Percentiles rank a stretch among this genome's conserved stretches.
Evolutionary conservation across 805 yeast species (phyloP).

Genomic region (Teunomyces funiuensis): DNA sequence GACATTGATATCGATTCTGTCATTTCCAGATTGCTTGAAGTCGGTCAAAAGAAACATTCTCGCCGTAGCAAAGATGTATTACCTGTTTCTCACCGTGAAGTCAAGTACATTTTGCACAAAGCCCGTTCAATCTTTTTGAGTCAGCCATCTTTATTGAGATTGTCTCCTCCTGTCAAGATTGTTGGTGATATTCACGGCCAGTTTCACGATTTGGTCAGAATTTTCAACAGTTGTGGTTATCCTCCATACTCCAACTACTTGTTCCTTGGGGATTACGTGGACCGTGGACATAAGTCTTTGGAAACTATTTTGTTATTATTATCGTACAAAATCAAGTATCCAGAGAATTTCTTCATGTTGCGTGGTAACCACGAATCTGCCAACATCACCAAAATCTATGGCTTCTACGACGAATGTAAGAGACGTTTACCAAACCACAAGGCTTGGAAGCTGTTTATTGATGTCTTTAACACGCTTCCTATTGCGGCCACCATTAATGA

Average conservation of each 20-base stretch:
- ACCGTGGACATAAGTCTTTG: constrained; percentile 56
- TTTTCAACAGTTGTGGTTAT: constrained; percentile 58
- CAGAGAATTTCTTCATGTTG: constrained; percentile 60
- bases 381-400: constrained; percentile 57
- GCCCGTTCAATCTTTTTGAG: constrained; percentile 59
- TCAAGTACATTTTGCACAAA: constrained; percentile 55
- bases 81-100: constrained; percentile 51
- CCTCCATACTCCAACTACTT: constrained; percentile 58
- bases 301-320: constrained; percentile 53
- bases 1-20: constrained; percentile 60
- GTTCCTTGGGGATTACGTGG: constrained; percentile 60
- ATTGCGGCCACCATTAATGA: constrained; percentile 63
- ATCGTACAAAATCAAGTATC: constrained; percentile 56
- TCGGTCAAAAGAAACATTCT: constrained; percentile 32
- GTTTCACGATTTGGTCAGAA: constrained; percentile 52
- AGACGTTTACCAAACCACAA: constrained; percentile 45
- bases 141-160: constrained; percentile 64
- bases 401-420: constrained; percentile 62
- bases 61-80: constrained; percentile 43
- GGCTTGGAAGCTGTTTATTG: constrained; percentile 53
- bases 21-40: constrained; percentile 57
- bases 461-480: constrained; percentile 58
- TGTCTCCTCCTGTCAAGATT: constrained; percentile 77
- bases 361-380: constrained; percentile 63
- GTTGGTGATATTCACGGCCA: constrained; percentile 85